Evolutionary conservation across 495 filamentous ascomycete species (phyloP).

Genomic region (Collariella sp.): DNA sequence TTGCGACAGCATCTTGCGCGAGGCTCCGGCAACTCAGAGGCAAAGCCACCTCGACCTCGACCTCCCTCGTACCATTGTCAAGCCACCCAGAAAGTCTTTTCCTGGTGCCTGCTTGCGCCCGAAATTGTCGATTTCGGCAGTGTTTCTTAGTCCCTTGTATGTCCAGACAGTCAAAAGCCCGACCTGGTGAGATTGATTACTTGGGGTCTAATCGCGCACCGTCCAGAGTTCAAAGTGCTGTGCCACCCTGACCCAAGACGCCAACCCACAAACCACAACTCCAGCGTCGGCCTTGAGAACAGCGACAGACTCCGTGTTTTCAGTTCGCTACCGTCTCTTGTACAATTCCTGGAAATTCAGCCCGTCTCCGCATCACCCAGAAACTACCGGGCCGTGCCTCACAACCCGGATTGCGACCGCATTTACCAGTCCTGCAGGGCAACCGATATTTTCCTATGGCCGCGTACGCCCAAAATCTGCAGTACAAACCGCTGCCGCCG

Average conservation of each 20-base stretch:
- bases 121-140: no score
- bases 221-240: no score
- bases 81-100: not conserved
- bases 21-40: not conserved
- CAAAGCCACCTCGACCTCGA: not conserved
- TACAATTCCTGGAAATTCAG: not conserved
- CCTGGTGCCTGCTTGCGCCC: no score
- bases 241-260: no score
- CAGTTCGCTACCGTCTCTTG: no score
- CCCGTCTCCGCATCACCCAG: not conserved
- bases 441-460: constrained; percentile 27
- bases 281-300: no score
- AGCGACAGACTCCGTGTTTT: no score
- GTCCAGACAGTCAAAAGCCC: no score
- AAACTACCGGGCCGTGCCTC: not conserved
- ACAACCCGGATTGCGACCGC: not conserved
- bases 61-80: not conserved
- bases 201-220: no score
- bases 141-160: no score
- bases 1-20: not conserved
- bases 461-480: constrained; percentile 28
- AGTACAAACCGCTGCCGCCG: constrained; percentile 16
- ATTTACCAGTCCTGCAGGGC: not conserved
- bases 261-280: no score
- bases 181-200: no score